These are phyloP conservation scores for Trichoderma afroharzianum DNA, from an alignment of 2,329 filamentous ascomycete species.

Conservation along the genomic window DNA sequence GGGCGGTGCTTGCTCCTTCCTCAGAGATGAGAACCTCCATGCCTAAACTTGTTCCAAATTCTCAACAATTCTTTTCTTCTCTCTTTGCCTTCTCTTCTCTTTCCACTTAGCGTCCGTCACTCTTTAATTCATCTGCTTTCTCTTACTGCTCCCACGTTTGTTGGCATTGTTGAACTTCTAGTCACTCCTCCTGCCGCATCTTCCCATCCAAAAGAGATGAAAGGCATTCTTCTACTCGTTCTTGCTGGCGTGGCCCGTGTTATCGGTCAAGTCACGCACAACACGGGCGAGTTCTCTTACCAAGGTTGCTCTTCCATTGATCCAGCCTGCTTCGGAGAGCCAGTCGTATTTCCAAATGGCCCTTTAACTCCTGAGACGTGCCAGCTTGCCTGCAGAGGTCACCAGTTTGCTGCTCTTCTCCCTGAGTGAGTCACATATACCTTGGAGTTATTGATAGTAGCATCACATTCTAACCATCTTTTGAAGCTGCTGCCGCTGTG, in stretches of 20 bases:
- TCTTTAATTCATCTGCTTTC: background rate
- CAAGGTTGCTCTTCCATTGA: conserved; percentile 30
- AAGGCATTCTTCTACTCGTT: conserved; percentile 23
- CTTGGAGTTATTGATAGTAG: background rate
- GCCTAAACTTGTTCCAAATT: background rate
- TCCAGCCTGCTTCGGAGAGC: conserved; percentile 25
- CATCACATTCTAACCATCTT: background rate
- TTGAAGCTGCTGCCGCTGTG: conserved; percentile 35
- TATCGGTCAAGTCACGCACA: conserved; percentile 22
- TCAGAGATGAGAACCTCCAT: background rate
- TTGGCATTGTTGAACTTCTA: background rate
- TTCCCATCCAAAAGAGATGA: conserved; percentile 23
- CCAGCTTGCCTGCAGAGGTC: conserved; percentile 28
- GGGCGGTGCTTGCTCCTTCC: background rate
- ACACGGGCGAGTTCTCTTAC: conserved; percentile 25
- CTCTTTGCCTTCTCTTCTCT: background rate
- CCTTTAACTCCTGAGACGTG: conserved; percentile 27
- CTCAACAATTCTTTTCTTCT: background rate
- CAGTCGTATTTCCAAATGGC: conserved; percentile 24
- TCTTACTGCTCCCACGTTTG: background rate
- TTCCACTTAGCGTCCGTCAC: background rate
- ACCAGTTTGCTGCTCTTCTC: conserved; percentile 29
- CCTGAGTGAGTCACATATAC: conserved; percentile 28
- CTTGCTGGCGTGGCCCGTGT: conserved; percentile 23
- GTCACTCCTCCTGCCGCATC: background rate